Percentiles rank a stretch among this genome's conserved stretches.
phyloP scores from a whole-genome alignment of 345 rosid genomes.

The Syzygium aromaticum region DNA sequence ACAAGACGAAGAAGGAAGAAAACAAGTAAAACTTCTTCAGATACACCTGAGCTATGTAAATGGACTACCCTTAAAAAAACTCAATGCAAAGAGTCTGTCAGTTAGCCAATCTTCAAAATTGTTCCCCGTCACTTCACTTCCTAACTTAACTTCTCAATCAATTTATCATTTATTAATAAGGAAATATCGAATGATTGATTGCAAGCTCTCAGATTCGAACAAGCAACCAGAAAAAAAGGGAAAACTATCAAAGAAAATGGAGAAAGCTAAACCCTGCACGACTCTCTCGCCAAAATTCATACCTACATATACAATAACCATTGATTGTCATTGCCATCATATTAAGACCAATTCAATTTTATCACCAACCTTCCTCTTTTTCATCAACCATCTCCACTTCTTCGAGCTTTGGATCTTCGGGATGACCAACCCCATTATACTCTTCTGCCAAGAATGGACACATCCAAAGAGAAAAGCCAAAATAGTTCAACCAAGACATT shows the following conservation, averaged over 20 bases:
- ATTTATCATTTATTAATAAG: not conserved
- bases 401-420: slow-evolving; percentile 4
- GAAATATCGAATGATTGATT: not conserved
- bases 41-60: not conserved
- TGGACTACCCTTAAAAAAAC: not conserved
- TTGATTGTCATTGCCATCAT: not conserved
- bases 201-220: not conserved
- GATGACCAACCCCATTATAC: slow-evolving; percentile 8
- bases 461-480: not conserved
- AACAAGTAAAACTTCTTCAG: not conserved
- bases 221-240: not conserved
- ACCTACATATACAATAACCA: not conserved
- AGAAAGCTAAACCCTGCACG: not conserved
- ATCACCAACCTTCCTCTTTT: slow-evolving; percentile 9
- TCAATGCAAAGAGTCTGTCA: not conserved
- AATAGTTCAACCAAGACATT: not conserved
- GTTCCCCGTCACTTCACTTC: not conserved
- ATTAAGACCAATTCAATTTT: not conserved
- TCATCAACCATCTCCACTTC: slow-evolving; percentile 5
- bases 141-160: not conserved
- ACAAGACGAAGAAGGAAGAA: not conserved
- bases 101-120: not conserved
- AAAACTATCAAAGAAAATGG: not conserved
- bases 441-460: not conserved
- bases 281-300: not conserved